Conservation (phyloP, 139 green algal species). For the Chlorella sp. region DNA sequence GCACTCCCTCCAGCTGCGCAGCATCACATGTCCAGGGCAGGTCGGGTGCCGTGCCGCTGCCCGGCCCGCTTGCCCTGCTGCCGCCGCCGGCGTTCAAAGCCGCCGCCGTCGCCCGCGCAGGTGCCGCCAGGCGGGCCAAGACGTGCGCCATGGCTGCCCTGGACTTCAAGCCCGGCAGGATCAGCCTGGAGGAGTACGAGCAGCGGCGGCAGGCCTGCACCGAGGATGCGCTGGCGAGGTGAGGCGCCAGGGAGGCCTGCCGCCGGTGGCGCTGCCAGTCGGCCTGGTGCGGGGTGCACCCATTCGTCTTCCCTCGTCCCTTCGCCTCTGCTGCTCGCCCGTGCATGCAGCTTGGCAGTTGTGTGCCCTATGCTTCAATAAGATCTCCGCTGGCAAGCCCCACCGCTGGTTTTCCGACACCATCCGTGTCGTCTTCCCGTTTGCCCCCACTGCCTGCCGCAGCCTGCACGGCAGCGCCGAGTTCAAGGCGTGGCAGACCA, state of each 20-base stretch:
- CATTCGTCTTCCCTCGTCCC: neutral
- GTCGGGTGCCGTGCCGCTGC: no score
- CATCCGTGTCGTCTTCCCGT: neutral
- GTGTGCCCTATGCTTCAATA: neutral
- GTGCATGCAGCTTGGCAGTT: neutral
- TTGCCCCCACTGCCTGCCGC: neutral
- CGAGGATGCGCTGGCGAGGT: slow-evolving; percentile 18
- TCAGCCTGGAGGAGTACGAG: slow-evolving; percentile 23
- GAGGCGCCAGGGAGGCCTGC: neutral
- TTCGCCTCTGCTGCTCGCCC: neutral
- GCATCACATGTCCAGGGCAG: no score
- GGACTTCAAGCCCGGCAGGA: slow-evolving; percentile 31
- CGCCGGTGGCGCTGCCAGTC: no score
- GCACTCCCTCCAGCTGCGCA: no score
- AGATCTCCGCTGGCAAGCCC: no score
- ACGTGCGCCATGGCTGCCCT: slow-evolving; percentile 17
- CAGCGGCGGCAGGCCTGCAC: slow-evolving; percentile 23
- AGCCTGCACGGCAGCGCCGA: slow-evolving; percentile 29
- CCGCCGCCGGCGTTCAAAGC: no score
- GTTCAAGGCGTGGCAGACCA: slow-evolving; percentile 34
- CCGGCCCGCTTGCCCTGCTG: no score
- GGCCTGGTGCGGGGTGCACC: neutral
- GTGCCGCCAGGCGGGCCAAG: neutral
- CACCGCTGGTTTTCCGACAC: neutral
- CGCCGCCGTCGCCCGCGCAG: no score